Percentiles rank a stretch among this genome's conserved stretches.
Evolutionary conservation across 192 early-diverging fungal species (phyloP).

Genomic region (Coemansia asiatica): DNA sequence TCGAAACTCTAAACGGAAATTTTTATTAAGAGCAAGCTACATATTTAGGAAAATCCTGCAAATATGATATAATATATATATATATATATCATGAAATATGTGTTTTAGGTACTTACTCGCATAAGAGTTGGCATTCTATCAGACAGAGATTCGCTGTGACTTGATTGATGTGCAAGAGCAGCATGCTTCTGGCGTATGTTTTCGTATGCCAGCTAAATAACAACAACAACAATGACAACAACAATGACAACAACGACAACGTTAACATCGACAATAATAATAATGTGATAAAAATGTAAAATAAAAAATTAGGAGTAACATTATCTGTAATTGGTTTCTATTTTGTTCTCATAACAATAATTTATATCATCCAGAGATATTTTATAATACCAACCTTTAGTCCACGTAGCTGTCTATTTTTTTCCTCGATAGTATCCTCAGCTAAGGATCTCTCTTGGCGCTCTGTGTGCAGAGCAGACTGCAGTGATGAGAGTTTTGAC

Average conservation of each 20-base stretch:
- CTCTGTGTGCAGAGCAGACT: conserved; percentile 23
- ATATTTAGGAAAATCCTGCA: too few relatives aligned
- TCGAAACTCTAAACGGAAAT: not conserved
- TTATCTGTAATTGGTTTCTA: too few relatives aligned
- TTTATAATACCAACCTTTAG: conserved; percentile 38
- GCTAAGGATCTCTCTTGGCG: conserved; percentile 24
- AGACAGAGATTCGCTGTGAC: not conserved
- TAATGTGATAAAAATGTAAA: too few relatives aligned
- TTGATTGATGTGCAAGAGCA: conserved; percentile 2
- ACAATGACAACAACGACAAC: too few relatives aligned
- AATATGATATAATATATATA: too few relatives aligned
- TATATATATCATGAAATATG: too few relatives aligned
- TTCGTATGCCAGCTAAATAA: conserved; percentile 33
- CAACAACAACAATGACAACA: too few relatives aligned
- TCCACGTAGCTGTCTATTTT: conserved; percentile 55
- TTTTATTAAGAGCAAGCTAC: too few relatives aligned
- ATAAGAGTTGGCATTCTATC: conserved; percentile 9
- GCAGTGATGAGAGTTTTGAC: conserved; percentile 15
- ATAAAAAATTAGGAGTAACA: too few relatives aligned
- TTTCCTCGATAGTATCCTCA: conserved; percentile 50
- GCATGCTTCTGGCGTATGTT: conserved; percentile 34
- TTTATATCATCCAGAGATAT: not conserved
- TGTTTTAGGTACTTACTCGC: conserved; percentile 11
- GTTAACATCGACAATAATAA: too few relatives aligned
- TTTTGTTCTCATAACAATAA: too few relatives aligned